Base-by-base conservation (phyloP, 1,139 yeast genomes). In the Candida sojae region DNA sequence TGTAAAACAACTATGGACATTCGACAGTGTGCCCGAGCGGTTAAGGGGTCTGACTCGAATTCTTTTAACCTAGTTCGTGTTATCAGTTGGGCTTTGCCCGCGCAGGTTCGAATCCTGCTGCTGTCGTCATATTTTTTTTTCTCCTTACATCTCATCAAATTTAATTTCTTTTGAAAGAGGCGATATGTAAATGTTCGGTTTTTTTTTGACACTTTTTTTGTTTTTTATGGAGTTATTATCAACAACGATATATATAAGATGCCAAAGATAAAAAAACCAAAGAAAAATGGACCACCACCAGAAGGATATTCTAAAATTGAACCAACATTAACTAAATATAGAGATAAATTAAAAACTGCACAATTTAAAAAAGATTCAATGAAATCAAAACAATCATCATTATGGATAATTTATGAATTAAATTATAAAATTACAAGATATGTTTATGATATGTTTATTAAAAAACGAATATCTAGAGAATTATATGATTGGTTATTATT, bases 31-130 rank as follows among this genome's bases (percentile, higher is more conserved):
- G 86, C 83, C 86, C 86, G 86, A 82, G 86, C 77, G 86, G 86
- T 81, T 82, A 82, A 82, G 86, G 86, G 83, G 86, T 80, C 77
- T 83, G 88, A 84, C 86, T 84, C 86, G 88, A 84, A 83, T 72
- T 52, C 57, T 63, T 57, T 26, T 10, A 25, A 17, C 10, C 10
- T n/a, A 37, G 30, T 32, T 56, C 42, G 70, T 62, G 76, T 63
- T 71, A 67, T 71, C 83, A 82, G 79, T 83, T 75, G 80, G 80
- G 79, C 79, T 73, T 60, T 70, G 80, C 79, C 79, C 79, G 79
- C 80, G 79, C 79, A 74, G 79, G 80, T 75, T 75, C 80, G 80
- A 75, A 66, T 74, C 80, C 79, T 75, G 80, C 79, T 73, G 79
- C 70, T 74, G 79, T 75, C 80, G 79, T 54, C 28, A 32, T 8